Conservation (phyloP, 441 rosid species). For the Jatropha multifida region DNA sequence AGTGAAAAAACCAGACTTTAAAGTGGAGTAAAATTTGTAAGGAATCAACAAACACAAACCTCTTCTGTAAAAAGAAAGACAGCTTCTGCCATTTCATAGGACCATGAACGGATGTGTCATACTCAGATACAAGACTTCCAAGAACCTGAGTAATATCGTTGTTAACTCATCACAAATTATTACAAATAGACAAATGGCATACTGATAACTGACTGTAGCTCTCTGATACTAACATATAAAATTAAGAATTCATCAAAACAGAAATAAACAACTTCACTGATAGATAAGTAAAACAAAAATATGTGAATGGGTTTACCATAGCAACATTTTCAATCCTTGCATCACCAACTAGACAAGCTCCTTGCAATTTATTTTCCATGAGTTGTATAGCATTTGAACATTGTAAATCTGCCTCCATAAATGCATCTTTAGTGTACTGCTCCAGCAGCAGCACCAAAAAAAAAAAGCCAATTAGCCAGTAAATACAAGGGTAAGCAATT, state of each 20-base stretch:
- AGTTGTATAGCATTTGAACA: conserved; percentile 11
- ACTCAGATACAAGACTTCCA: conserved; percentile 13
- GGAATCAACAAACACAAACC: conserved; percentile 2
- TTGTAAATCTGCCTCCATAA: conserved; percentile 15
- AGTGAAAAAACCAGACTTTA: not conserved
- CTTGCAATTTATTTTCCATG: conserved; percentile 22
- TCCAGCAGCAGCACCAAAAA: conserved; percentile 5
- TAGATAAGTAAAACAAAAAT: not conserved
- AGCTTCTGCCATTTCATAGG: conserved; percentile 22
- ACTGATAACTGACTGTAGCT: not conserved
- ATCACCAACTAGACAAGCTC: conserved; percentile 5
- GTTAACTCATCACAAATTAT: not conserved
- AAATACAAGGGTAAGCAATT: not conserved
- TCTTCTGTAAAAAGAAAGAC: conserved; percentile 11
- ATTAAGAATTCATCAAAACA: not conserved
- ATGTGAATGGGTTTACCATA: conserved; percentile 2
- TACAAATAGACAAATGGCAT: not conserved
- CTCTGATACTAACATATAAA: not conserved
- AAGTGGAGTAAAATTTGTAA: not conserved
- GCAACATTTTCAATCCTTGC: conserved; percentile 9
- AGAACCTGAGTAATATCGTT: conserved; percentile 14
- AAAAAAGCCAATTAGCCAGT: not conserved
- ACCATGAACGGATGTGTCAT: conserved; percentile 15
- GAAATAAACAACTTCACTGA: not conserved
- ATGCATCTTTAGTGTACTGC: conserved; percentile 9